phyloP scores from a whole-genome alignment of 148 eudicot genomes.

The Amaranthus cruentus region DNA sequence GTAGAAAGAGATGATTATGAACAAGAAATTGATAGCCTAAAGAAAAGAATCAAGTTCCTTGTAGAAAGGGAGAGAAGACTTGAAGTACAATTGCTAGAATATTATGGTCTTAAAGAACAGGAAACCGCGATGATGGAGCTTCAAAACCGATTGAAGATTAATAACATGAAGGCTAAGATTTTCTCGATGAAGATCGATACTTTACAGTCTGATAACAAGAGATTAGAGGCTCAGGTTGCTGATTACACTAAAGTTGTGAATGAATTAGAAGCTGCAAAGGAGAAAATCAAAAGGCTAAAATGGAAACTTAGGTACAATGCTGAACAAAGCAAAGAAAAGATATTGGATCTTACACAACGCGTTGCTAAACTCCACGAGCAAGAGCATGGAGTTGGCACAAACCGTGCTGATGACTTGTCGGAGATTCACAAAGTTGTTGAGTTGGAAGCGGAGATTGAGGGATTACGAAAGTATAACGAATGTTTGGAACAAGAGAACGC shows the following conservation, averaged over 20 bases:
- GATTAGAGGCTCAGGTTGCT: constrained; percentile 52
- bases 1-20: constrained; percentile 37
- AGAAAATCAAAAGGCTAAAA: constrained; percentile 54
- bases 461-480: constrained; percentile 42
- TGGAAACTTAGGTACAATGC: constrained; percentile 56
- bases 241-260: constrained; percentile 50
- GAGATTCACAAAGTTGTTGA: constrained; percentile 34
- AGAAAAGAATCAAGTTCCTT: constrained; percentile 44
- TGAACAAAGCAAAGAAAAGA: constrained; percentile 56
- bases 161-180: constrained; percentile 61
- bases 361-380: constrained; percentile 43
- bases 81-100: constrained; percentile 71
- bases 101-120: constrained; percentile 77
- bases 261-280: constrained; percentile 71
- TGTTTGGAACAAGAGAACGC: constrained; percentile 47
- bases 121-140: constrained; percentile 66
- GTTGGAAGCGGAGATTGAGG: constrained; percentile 54
- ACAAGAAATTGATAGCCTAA: constrained; percentile 50
- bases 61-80: constrained; percentile 57
- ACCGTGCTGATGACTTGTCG: constrained; percentile 19
- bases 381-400: constrained; percentile 25
- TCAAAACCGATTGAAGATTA: constrained; percentile 56
- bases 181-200: constrained; percentile 58
- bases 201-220: constrained; percentile 57
- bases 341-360: constrained; percentile 52